phyloP scores from a whole-genome alignment of 306 rosid genomes.

The Argentina anserina region DNA sequence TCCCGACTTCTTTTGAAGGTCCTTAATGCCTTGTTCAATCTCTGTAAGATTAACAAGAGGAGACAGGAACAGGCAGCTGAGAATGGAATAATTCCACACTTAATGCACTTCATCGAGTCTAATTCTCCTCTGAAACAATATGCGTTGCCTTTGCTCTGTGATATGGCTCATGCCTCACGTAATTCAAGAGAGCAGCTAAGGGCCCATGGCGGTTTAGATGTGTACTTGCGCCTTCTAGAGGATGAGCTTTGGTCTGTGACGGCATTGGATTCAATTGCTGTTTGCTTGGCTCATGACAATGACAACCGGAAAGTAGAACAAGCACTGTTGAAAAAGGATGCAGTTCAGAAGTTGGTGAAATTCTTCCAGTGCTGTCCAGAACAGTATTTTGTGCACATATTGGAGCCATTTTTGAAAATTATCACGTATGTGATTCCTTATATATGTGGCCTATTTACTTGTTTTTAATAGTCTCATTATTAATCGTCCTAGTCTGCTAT shows the following conservation, averaged over 20 bases:
- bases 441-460: neutral
- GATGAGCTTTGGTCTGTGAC: slow-evolving; percentile 94
- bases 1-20: slow-evolving; percentile 46
- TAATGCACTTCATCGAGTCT: slow-evolving; percentile 85
- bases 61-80: slow-evolving; percentile 99
- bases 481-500: neutral
- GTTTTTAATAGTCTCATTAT: neutral
- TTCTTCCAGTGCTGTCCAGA: slow-evolving; percentile 97
- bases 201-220: slow-evolving; percentile 99
- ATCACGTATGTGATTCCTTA: slow-evolving; percentile 60
- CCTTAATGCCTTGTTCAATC: slow-evolving; percentile 83
- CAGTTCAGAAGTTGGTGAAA: slow-evolving; percentile 91
- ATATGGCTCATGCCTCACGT: slow-evolving; percentile 99
- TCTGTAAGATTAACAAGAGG: slow-evolving; percentile 98
- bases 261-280: slow-evolving; percentile 93
- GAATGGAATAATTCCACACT: slow-evolving; percentile 98
- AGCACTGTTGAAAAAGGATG: slow-evolving; percentile 87
- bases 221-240: slow-evolving; percentile 94
- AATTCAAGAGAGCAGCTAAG: slow-evolving; percentile 97
- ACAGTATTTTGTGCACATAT: slow-evolving; percentile 87
- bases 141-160: slow-evolving; percentile 93
- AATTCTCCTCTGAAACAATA: slow-evolving; percentile 82
- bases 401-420: slow-evolving; percentile 98
- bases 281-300: slow-evolving; percentile 93
- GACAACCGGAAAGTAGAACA: slow-evolving; percentile 95